Conservation (phyloP, 208 protist species). For the Strigomonas culicis region DNA sequence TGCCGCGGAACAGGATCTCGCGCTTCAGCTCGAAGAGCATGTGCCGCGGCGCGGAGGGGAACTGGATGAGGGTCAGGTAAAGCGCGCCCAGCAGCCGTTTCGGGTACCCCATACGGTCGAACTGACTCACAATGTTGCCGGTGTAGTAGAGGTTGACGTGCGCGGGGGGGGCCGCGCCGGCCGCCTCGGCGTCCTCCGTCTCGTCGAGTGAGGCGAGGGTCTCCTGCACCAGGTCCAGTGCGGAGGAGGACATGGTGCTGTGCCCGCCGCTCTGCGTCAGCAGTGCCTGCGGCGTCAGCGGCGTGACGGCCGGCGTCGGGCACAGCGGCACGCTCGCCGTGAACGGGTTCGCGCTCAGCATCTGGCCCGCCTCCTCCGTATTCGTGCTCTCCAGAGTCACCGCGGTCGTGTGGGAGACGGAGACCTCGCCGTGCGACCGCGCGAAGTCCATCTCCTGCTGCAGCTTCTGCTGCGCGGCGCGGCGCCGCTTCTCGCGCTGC, state of each 20-base stretch:
- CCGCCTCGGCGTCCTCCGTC: not conserved
- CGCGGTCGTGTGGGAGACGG: not conserved
- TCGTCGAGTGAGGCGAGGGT: not conserved
- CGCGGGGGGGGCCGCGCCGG: not conserved
- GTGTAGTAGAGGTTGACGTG: slow-evolving; percentile 15
- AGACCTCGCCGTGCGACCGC: not conserved
- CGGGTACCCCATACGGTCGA: slow-evolving; percentile 32
- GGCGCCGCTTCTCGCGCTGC: slow-evolving; percentile 12
- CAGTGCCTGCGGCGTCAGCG: not conserved
- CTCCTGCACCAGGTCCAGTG: not conserved
- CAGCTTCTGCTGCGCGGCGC: slow-evolving; percentile 9
- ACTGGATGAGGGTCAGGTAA: slow-evolving; percentile 31
- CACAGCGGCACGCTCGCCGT: not conserved
- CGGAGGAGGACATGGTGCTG: not conserved
- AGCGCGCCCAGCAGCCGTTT: slow-evolving; percentile 41
- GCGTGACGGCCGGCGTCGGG: not conserved
- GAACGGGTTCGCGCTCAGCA: not conserved
- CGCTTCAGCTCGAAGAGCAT: slow-evolving; percentile 42
- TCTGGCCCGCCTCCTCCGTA: not conserved
- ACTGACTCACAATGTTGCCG: slow-evolving; percentile 30
- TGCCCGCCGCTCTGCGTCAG: not conserved
- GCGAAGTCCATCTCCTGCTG: not conserved
- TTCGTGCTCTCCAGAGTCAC: not conserved
- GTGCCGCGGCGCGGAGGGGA: slow-evolving; percentile 27
- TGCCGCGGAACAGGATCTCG: slow-evolving; percentile 36